Evolutionary conservation across 129 eudicot genomes (phyloP), one percentile per base, ranked within the genome.

Genomic region (Pseudognaphalium luteoalbum): DNA sequence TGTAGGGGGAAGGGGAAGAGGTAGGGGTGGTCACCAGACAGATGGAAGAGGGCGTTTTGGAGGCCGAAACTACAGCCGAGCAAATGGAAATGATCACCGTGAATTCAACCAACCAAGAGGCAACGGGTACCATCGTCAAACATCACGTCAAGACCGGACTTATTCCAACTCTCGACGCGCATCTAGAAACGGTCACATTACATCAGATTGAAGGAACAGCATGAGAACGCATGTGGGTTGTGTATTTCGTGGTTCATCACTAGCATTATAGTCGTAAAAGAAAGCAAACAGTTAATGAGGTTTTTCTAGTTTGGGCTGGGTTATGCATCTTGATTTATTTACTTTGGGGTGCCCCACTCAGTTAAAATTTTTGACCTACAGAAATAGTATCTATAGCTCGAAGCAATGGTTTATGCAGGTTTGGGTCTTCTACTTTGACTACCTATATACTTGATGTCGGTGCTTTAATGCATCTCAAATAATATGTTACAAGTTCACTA

Each of bases 1-100:
- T 81, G 70, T 81, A 92, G 98, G 98, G 67, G 89, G 87, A 75
- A 78, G 91, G 73, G 98, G 98, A 58, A 86, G 96, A 80, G 96
- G 93, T 78, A 86, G 96, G 84, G 76, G 82, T 10, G 76, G 88
- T 51, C 81, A 89, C 83, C 88, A 86, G 60, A 76, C 72, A 70
- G 96, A 92, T 4, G 88, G 83, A 56, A 84, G 90, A 83, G 98
- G 92, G 8, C 87, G 89, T 4, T 84, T 78, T 39, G 84, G 90
- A 68, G 87, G 80, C 62, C 85, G 88, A 34, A 72, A 63, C 79
- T 76, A 78, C 50, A 81, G 57, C 15, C 77, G 87, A 65, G 81
- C 76, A 42, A 82, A 70, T 16, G 90, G 86, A 14, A 61, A 72
- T 11, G 89, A 83, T 51, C 62, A 57, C 4, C 68, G 68, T 29